Percentiles rank a stretch among this genome's conserved stretches.
Evolutionary conservation across 2,329 filamentous ascomycete genomes (phyloP).

Genomic region (Esteya vermicola): DNA sequence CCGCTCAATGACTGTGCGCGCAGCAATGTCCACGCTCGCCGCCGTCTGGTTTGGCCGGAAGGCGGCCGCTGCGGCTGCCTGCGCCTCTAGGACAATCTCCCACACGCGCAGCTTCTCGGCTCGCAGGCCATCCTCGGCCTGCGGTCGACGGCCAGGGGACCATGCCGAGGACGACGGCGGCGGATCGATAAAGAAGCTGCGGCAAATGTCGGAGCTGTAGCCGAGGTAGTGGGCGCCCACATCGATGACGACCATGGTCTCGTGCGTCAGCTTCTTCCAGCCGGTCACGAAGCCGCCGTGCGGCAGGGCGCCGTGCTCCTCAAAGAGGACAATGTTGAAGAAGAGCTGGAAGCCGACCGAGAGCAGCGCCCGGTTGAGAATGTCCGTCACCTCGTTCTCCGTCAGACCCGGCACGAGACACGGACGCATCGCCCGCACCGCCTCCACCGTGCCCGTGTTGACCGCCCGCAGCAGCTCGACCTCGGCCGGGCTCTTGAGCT

Average conservation of each 20-base stretch:
- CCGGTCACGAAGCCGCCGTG: slow-evolving; percentile 39
- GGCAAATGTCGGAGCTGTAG: slow-evolving; percentile 49
- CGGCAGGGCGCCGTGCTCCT: slow-evolving; percentile 36
- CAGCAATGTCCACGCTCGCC: slow-evolving; percentile 46
- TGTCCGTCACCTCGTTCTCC: slow-evolving; percentile 40
- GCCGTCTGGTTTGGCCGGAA: slow-evolving; percentile 38
- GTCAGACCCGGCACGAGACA: slow-evolving; percentile 42
- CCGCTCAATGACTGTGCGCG: slow-evolving; percentile 38
- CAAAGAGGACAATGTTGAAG: slow-evolving; percentile 51
- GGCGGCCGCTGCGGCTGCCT: slow-evolving; percentile 36
- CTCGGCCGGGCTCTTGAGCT: slow-evolving; percentile 34
- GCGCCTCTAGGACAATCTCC: slow-evolving; percentile 47
- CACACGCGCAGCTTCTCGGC: slow-evolving; percentile 42
- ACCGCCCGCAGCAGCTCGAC: slow-evolving; percentile 44
- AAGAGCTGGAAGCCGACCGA: slow-evolving; percentile 41
- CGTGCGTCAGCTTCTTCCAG: slow-evolving; percentile 32
- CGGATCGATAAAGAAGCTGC: slow-evolving; percentile 41
- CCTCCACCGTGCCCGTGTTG: slow-evolving; percentile 30
- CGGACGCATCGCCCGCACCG: slow-evolving; percentile 39
- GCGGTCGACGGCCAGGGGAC: no score
- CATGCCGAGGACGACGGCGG: slow-evolving; percentile 5
- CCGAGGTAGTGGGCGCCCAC: slow-evolving; percentile 47
- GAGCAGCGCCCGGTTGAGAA: slow-evolving; percentile 39
- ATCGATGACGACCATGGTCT: slow-evolving; percentile 48
- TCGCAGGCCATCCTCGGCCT: slow-evolving; percentile 12